Evolutionary conservation across 1,284 basidiomycete species (phyloP).

Genomic region (Pseudozyma flocculosa): DNA sequence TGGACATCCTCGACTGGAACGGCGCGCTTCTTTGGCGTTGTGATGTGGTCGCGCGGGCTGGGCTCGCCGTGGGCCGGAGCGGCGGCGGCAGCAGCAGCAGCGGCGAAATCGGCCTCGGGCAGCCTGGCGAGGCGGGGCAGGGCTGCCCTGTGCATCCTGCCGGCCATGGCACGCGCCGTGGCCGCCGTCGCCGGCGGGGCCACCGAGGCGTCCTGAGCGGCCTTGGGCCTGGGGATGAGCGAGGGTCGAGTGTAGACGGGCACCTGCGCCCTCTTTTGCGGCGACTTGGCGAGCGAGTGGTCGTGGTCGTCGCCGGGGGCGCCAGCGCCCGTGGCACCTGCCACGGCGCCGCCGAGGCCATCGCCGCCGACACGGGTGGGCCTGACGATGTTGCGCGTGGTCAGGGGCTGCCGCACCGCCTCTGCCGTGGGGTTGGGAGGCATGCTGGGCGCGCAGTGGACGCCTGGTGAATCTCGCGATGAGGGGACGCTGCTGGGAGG

Average conservation of each 20-base stretch:
- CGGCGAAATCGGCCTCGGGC: not conserved
- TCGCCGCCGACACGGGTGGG: too few relatives aligned
- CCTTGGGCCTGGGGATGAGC: not conserved
- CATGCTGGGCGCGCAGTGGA: not conserved
- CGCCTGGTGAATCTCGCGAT: too few relatives aligned
- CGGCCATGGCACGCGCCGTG: too few relatives aligned
- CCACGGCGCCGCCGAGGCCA: too few relatives aligned
- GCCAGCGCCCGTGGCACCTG: too few relatives aligned
- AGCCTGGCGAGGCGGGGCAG: too few relatives aligned
- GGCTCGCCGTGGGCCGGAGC: not conserved
- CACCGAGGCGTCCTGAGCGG: not conserved
- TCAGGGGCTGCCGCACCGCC: not conserved
- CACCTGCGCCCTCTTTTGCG: not conserved
- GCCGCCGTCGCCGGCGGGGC: not conserved
- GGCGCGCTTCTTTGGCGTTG: constrained; percentile 53
- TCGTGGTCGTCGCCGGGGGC: not conserved
- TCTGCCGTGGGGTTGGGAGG: not conserved
- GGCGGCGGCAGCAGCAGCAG: too few relatives aligned
- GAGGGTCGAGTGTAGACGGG: not conserved
- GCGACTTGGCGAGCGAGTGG: not conserved
- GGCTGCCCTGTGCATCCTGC: not conserved
- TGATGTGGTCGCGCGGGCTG: constrained; percentile 2
- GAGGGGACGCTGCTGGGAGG: too few relatives aligned
- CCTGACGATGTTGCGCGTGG: not conserved
- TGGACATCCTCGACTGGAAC: constrained; percentile 53